phyloP scores from a whole-genome alignment of 2,329 filamentous ascomycete genomes.

The Elsinoe arachidis region DNA sequence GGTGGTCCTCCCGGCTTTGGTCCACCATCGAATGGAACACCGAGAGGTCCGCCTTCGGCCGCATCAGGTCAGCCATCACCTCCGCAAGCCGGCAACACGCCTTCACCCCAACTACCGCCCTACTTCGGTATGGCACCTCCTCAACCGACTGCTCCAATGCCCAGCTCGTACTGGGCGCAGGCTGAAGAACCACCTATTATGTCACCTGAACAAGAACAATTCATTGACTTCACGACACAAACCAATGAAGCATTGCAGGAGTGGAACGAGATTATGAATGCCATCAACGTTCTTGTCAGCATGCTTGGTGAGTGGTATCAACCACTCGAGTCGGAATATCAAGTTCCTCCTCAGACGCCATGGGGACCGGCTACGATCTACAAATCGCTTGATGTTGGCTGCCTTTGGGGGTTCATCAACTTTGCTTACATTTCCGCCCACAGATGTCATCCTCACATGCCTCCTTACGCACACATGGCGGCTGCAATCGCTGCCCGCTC shows the following conservation, averaged over 20 bases:
- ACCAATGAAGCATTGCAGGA: slow-evolving; percentile 65
- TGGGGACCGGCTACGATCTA: slow-evolving; percentile 79
- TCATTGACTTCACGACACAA: slow-evolving; percentile 50
- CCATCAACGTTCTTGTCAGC: slow-evolving; percentile 58
- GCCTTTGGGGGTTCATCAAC: slow-evolving; percentile 81
- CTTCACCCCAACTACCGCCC: slow-evolving; percentile 32
- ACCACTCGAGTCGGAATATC: slow-evolving; percentile 61
- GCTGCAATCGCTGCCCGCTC: slow-evolving; percentile 66
- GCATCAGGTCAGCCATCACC: neutral
- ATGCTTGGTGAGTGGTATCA: slow-evolving; percentile 68
- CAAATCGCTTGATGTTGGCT: slow-evolving; percentile 76
- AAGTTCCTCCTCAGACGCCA: slow-evolving; percentile 54
- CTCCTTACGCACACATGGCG: slow-evolving; percentile 79
- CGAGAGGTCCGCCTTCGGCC: neutral
- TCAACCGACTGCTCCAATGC: slow-evolving; percentile 31
- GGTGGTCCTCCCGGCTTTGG: neutral
- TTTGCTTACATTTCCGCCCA: slow-evolving; percentile 77
- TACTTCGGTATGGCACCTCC: slow-evolving; percentile 47
- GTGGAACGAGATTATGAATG: slow-evolving; percentile 65
- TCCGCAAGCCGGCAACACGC: neutral
- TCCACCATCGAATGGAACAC: neutral
- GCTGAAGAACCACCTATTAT: slow-evolving; percentile 3
- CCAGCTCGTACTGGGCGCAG: slow-evolving; percentile 30
- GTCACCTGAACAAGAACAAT: slow-evolving; percentile 18
- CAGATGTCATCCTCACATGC: slow-evolving; percentile 79